These are phyloP conservation scores for Cyclotella atomus DNA, from an alignment of 108 stramenopile genomes.

Conservation along the genomic window DNA sequence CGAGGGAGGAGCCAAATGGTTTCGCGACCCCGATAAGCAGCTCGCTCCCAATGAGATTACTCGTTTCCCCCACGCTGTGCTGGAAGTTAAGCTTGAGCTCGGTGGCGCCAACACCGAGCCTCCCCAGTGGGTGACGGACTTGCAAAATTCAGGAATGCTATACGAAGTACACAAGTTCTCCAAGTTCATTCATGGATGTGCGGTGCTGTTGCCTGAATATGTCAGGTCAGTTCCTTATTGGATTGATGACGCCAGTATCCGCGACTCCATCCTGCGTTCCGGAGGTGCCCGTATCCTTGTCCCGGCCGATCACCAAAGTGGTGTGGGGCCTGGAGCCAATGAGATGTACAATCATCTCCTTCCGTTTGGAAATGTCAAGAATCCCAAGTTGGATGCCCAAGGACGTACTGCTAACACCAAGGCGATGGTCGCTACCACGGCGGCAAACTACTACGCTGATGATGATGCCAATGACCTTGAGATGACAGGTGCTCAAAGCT, in stretches of 20 bases:
- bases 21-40: conserved; percentile 84
- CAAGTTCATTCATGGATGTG: conserved; percentile 93
- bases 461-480: conserved; percentile 22
- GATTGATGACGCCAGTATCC: conserved; percentile 93
- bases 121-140: conserved; percentile 92
- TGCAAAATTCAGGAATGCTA: conserved; percentile 88
- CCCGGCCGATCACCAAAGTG: conserved; percentile 50
- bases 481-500: conserved; percentile 20
- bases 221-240: conserved; percentile 95
- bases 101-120: conserved; percentile 85
- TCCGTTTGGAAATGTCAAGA: conserved; percentile 81
- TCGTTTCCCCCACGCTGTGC: conserved; percentile 95
- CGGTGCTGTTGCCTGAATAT: conserved; percentile 92
- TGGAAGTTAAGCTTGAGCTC: conserved; percentile 96
- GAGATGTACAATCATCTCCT: conserved; percentile 86
- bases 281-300: conserved; percentile 77
- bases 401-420: conserved; percentile 74
- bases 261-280: conserved; percentile 88
- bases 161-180: conserved; percentile 96
- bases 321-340: conserved; percentile 86
- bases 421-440: conserved; percentile 39
- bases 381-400: conserved; percentile 68
- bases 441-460: conserved; percentile 49
- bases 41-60: conserved; percentile 87
- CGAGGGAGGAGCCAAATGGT: conserved; percentile 89